These are phyloP conservation scores for Cubamyces lactineus DNA, from an alignment of 768 basidiomycete species.

Conservation along the genomic window DNA sequence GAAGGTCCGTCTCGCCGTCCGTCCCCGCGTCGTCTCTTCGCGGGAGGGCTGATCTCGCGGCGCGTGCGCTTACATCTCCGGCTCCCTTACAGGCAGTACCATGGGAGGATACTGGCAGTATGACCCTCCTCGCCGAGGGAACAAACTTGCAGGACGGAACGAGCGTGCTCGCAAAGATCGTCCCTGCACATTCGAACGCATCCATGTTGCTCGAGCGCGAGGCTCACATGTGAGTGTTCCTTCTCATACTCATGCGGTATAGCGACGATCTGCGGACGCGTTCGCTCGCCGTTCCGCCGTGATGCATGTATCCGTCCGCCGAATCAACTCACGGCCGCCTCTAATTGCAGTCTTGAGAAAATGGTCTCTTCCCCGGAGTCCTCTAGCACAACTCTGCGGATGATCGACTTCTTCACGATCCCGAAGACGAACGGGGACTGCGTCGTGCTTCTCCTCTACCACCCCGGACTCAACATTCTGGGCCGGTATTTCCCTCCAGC, in stretches of 20 bases:
- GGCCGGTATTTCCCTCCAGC: slow-evolving; percentile 70
- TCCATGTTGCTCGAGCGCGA: slow-evolving; percentile 75
- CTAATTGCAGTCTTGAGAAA: slow-evolving; percentile 48
- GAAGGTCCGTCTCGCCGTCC: slow-evolving; percentile 46
- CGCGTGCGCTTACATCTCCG: not conserved
- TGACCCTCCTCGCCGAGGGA: slow-evolving; percentile 70
- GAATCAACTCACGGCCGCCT: not conserved
- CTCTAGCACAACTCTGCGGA: slow-evolving; percentile 53
- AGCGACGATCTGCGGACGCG: not conserved
- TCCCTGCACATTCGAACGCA: slow-evolving; percentile 70
- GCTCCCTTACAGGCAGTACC: slow-evolving; percentile 48
- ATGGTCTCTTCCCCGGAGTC: slow-evolving; percentile 54
- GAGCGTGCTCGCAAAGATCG: slow-evolving; percentile 72
- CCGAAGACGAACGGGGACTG: slow-evolving; percentile 68
- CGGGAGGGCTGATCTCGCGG: not conserved
- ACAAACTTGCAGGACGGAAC: slow-evolving; percentile 71
- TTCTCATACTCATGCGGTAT: not conserved
- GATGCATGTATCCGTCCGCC: slow-evolving; percentile 2
- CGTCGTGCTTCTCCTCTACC: slow-evolving; percentile 69
- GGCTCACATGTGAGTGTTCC: slow-evolving; percentile 62
- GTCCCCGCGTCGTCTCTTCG: slow-evolving; percentile 2
- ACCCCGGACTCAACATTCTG: slow-evolving; percentile 70
- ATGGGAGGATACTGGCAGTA: slow-evolving; percentile 77
- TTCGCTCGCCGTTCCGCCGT: not conserved
- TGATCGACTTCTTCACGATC: slow-evolving; percentile 70